Conservation (phyloP, 306 rosid species). For the Pterocarpus santalinus region DNA sequence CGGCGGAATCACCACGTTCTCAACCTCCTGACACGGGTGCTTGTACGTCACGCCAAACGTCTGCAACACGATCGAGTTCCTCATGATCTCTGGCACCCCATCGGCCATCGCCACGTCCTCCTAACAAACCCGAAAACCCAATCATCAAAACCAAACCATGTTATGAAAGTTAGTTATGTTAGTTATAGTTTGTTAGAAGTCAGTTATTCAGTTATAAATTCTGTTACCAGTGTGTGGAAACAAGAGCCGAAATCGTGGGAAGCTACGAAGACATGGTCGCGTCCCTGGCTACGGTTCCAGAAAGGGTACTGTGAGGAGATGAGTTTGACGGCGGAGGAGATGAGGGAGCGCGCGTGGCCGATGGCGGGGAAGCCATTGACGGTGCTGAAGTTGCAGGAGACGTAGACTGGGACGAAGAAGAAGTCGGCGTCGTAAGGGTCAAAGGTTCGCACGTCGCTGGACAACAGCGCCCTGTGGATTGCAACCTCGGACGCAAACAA, state of each 20-base stretch:
- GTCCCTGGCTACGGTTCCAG: slow-evolving; percentile 83
- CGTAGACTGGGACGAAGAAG: slow-evolving; percentile 96
- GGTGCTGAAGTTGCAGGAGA: slow-evolving; percentile 95
- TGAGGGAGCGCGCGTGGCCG: slow-evolving; percentile 85
- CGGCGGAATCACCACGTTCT: slow-evolving; percentile 90
- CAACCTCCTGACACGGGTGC: slow-evolving; percentile 91
- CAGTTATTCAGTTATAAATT: neutral
- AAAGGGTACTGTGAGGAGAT: slow-evolving; percentile 63
- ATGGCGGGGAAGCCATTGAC: slow-evolving; percentile 93
- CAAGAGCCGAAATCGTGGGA: slow-evolving; percentile 94
- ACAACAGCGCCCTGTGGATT: slow-evolving; percentile 77
- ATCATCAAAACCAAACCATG: neutral
- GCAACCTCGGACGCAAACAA: slow-evolving; percentile 95
- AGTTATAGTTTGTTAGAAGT: neutral
- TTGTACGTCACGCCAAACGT: slow-evolving; percentile 77
- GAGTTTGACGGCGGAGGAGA: slow-evolving; percentile 68
- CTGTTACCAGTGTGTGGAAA: slow-evolving; percentile 79
- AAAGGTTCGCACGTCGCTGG: slow-evolving; percentile 67
- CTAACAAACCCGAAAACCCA: slow-evolving; percentile 43
- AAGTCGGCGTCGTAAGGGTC: slow-evolving; percentile 92
- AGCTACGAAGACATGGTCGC: slow-evolving; percentile 92
- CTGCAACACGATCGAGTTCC: slow-evolving; percentile 81
- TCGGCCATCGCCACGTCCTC: slow-evolving; percentile 84
- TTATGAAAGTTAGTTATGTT: neutral
- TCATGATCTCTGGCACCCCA: slow-evolving; percentile 79